Evolutionary conservation across 2,329 filamentous ascomycete species (phyloP).

Genomic region (Beauveria caledonica): DNA sequence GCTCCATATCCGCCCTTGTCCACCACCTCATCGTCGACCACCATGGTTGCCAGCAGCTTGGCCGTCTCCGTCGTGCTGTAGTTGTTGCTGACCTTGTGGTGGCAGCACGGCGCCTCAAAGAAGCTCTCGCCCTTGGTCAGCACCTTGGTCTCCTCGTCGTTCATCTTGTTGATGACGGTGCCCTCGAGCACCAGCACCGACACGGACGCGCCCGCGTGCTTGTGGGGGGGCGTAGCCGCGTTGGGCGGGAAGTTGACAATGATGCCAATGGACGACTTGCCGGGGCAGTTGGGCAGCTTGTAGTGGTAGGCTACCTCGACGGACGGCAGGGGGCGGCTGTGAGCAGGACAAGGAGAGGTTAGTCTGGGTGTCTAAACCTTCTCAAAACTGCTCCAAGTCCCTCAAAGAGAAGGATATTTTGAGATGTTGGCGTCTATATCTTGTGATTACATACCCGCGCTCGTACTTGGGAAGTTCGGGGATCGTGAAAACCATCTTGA

Average conservation of each 20-base stretch:
- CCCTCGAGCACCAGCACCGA: conserved; percentile 15
- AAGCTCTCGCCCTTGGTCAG: conserved; percentile 16
- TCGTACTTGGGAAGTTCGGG: conserved; percentile 9
- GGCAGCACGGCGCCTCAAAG: conserved; percentile 18
- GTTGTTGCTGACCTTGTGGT: conserved; percentile 17
- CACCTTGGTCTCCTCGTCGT: conserved; percentile 15
- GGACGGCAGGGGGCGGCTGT: not conserved
- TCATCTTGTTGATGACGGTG: conserved; percentile 19
- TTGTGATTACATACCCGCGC: conserved; percentile 1
- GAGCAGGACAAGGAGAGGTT: not conserved
- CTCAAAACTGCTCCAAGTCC: not conserved
- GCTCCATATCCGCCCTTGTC: conserved; percentile 14
- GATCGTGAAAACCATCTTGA: conserved; percentile 7
- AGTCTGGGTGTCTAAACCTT: not conserved
- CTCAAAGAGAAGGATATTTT: not conserved
- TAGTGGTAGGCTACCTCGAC: conserved; percentile 15
- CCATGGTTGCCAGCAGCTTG: conserved; percentile 14
- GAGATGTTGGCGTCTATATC: not conserved
- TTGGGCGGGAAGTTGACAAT: conserved; percentile 17
- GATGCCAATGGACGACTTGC: conserved; percentile 17
- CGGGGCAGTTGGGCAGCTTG: conserved; percentile 16
- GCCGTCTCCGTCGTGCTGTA: conserved; percentile 12
- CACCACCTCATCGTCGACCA: conserved; percentile 15
- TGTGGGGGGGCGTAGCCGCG: conserved; percentile 16
- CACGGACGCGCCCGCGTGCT: conserved; percentile 17